Percentiles rank a stretch among this genome's conserved stretches.
Evolutionary conservation across 805 yeast genomes (phyloP).

Genomic region (Kodamaea restingae): DNA sequence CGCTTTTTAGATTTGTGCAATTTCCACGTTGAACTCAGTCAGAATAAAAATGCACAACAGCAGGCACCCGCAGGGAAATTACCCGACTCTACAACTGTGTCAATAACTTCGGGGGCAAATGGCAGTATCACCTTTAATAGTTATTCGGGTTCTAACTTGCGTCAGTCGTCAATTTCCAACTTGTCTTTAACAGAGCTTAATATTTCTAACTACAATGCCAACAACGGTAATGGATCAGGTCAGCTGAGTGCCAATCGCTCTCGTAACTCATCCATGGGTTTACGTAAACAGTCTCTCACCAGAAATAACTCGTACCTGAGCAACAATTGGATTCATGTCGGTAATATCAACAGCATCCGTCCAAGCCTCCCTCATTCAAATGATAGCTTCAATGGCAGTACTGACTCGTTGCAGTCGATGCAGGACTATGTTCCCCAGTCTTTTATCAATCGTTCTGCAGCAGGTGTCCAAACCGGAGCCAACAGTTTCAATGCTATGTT

Average conservation of each 20-base stretch:
- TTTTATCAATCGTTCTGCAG: slow-evolving; percentile 30
- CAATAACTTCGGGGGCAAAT: slow-evolving; percentile 14
- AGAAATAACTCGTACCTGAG: slow-evolving; percentile 36
- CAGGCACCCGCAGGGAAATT: slow-evolving; percentile 10
- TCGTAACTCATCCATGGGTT: slow-evolving; percentile 32
- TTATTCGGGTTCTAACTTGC: slow-evolving; percentile 13
- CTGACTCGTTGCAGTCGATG: slow-evolving; percentile 42
- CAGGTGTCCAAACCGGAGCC: slow-evolving; percentile 7
- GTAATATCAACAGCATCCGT: slow-evolving; percentile 35
- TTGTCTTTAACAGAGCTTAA: slow-evolving; percentile 39
- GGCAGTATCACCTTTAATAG: slow-evolving; percentile 11
- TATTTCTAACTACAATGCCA: slow-evolving; percentile 22
- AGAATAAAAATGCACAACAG: slow-evolving; percentile 12
- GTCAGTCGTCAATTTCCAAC: slow-evolving; percentile 39
- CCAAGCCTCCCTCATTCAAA: slow-evolving; percentile 16
- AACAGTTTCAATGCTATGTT: slow-evolving; percentile 30
- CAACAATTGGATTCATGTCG: slow-evolving; percentile 42
- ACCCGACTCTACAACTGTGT: slow-evolving; percentile 25
- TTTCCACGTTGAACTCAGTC: slow-evolving; percentile 8
- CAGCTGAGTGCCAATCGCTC: slow-evolving; percentile 24
- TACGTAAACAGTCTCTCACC: slow-evolving; percentile 42
- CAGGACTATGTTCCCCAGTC: slow-evolving; percentile 43
- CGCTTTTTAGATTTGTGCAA: slow-evolving; percentile 39
- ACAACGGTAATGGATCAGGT: slow-evolving; percentile 10
- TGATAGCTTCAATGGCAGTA: slow-evolving; percentile 24